Evolutionary conservation across 805 yeast genomes (phyloP), one percentile per base, ranked within the genome.

Genomic region (Myxozyma udenii): DNA sequence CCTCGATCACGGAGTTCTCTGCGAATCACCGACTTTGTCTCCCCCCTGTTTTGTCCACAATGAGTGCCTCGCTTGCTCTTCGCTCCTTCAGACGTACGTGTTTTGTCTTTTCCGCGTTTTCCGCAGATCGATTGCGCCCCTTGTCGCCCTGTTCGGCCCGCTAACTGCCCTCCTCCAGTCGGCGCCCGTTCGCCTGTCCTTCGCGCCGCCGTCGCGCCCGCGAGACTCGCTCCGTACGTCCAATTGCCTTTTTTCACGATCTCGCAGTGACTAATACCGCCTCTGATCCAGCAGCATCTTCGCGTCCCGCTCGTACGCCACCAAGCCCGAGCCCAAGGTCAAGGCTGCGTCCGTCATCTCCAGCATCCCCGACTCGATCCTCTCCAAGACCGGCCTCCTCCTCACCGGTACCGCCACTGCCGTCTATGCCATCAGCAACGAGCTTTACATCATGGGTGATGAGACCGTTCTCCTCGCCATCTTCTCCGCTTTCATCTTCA

Each of bases 351-450:
- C 96, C 47, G 81, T 91, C 72, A 81, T 91, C 66, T 90, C 86
- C 67, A 87, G 96, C 59, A 75, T 93, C 63, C 98, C 98, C 71
- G 84, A 80, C 81, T 80, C 81, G 66, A 76, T 80, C 64, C 72
- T 91, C 63, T 81, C 96, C 62, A 93, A 93, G 82, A 88, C 97
- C 58, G 96, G 97, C 68, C 79, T 90, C 68, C 77, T 93, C 67
- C 96, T 96, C 66, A 90, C 98, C 48, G 80, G 91, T 57, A 81
- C 96, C 56, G 97, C 97, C 58, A 98, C 95, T 51, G 83, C 95
- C 55, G 72, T 91, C 63, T 93, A 89, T 75, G 96, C 96, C 61
- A 84, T 93, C 69, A 85, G 96, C 66, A 88, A 87, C 74, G 95
- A 88, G 73, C 78, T 93, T 63, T 84, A 90, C 74, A 87, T 93